Percentiles rank a stretch among this genome's conserved stretches.
Conservation (phyloP, 2,329 filamentous ascomycete genomes). For the Penicillium sp. region DNA sequence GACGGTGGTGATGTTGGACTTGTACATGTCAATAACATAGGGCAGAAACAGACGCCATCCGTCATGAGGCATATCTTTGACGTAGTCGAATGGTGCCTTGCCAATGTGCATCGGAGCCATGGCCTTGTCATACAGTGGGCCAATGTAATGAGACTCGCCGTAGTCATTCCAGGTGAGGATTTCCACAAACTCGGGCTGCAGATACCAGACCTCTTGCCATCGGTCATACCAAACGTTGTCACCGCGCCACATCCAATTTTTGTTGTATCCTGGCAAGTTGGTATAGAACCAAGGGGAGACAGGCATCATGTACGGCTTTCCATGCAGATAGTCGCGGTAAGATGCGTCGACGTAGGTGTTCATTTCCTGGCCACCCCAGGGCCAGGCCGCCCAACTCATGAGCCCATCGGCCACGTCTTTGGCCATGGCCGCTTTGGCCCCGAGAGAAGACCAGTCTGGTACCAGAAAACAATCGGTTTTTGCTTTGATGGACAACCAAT, state of each 20-base stretch:
- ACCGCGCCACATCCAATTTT: conserved; percentile 60
- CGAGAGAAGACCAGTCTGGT: conserved; percentile 31
- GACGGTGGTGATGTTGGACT: conserved; percentile 21
- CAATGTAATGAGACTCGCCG: conserved; percentile 56
- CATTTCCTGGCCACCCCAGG: conserved; percentile 21
- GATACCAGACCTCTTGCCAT: conserved; percentile 46
- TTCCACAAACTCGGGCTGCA: conserved; percentile 19
- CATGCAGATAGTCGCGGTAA: conserved; percentile 27
- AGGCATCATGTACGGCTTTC: conserved; percentile 48
- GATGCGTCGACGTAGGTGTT: conserved; percentile 29
- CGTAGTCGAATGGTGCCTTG: conserved; percentile 39
- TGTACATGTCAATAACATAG: conserved; percentile 33
- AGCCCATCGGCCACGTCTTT: conserved; percentile 30
- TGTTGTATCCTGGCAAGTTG: conserved; percentile 50
- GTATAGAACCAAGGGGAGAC: conserved; percentile 55
- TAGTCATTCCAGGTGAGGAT: conserved; percentile 58
- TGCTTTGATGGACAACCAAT: conserved; percentile 41
- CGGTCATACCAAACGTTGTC: conserved; percentile 57
- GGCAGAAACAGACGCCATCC: conserved; percentile 30
- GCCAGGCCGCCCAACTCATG: conserved; percentile 44
- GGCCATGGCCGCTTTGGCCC: conserved; percentile 9
- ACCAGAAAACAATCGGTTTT: conserved; percentile 38
- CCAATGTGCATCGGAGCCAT: conserved; percentile 8
- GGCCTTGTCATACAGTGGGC: conserved; percentile 38
- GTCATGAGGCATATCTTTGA: conserved; percentile 25